Conservation (phyloP, 768 basidiomycete genomes). For the Trametes cingulata region DNA sequence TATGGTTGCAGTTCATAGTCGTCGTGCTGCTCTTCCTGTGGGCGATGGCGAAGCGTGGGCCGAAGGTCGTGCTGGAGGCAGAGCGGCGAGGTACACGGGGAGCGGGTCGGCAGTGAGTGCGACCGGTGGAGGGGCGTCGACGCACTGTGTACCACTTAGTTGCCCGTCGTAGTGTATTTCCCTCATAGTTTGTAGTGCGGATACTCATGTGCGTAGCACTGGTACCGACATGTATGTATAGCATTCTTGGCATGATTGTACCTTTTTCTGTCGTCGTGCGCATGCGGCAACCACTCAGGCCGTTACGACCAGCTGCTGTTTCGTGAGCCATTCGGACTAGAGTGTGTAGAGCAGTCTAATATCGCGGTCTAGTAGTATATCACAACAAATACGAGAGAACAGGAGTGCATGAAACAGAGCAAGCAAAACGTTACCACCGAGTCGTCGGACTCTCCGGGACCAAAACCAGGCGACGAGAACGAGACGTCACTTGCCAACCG, state of each 20-base stretch:
- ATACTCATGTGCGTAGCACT: background rate
- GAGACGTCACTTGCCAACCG: slow-evolving; percentile 3
- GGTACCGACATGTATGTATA: background rate
- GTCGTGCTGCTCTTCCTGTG: slow-evolving; percentile 77
- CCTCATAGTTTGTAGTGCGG: background rate
- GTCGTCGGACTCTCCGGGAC: background rate
- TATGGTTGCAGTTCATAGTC: slow-evolving; percentile 80
- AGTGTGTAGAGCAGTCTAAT: too few relatives aligned
- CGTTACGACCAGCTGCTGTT: too few relatives aligned
- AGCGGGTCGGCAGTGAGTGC: background rate
- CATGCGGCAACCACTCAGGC: too few relatives aligned
- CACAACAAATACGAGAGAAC: too few relatives aligned
- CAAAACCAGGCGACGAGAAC: background rate
- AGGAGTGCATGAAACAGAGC: too few relatives aligned
- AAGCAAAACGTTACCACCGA: background rate
- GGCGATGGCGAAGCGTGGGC: slow-evolving; percentile 78
- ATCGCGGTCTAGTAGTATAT: too few relatives aligned
- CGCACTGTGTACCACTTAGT: background rate
- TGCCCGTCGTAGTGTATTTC: background rate
- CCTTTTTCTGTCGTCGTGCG: too few relatives aligned
- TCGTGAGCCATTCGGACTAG: too few relatives aligned
- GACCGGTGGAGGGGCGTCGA: too few relatives aligned
- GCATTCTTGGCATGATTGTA: background rate
- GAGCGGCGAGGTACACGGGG: slow-evolving; percentile 26
- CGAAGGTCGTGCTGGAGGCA: slow-evolving; percentile 63